Evolutionary conservation across 2,329 filamentous ascomycete species (phyloP), one percentile per base, ranked within the genome.

Genomic region (Penicillium sp.): DNA sequence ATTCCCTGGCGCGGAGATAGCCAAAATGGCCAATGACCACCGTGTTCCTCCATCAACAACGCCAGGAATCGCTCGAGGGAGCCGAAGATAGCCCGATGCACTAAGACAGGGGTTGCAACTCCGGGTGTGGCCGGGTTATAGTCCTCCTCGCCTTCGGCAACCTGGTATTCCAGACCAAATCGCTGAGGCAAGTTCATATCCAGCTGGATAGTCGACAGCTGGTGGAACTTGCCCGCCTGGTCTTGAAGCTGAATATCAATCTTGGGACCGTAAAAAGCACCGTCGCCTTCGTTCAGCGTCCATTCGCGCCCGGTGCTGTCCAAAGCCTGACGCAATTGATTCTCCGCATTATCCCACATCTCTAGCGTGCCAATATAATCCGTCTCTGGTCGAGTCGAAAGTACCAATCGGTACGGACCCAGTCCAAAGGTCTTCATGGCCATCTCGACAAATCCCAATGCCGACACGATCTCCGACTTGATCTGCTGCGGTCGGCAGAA

Each of bases 211-310:
- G 91, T 96, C 3, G 91, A 92, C 3, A 92, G 90, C 71, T 96
- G 91, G 70, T 96, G 91, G 67, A 92, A 90, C 70, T 93, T 96
- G 8, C 90, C 90, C 67, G 90, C 84, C 1, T 88, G 87, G 69
- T 96, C 91, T 59, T 84, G 85, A 46, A 96, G 75, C 39, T 96
- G 86, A 45, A 96, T 90, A 69, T 96, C 91, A 62, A 96, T 96
- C 77, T 96, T 96, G 31, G 92, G 91, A 0, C 92, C 91, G 68
- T 96, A 96, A 69, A 96, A 96, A 4, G 91, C 91, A 14, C 92
- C 91, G 58, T 96, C 91, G 11, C 90, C 91, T 66, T 88, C 83
- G 61, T 92, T 93, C 56, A 93, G 64, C 2, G 82, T 83, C 90
- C 90, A 96, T 35, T 83, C 76, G 65, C 86, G 84, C 10, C 87